These are phyloP conservation scores for Eimeria acervulina DNA, from an alignment of 169 alveolate genomes.

Conservation along the genomic window DNA sequence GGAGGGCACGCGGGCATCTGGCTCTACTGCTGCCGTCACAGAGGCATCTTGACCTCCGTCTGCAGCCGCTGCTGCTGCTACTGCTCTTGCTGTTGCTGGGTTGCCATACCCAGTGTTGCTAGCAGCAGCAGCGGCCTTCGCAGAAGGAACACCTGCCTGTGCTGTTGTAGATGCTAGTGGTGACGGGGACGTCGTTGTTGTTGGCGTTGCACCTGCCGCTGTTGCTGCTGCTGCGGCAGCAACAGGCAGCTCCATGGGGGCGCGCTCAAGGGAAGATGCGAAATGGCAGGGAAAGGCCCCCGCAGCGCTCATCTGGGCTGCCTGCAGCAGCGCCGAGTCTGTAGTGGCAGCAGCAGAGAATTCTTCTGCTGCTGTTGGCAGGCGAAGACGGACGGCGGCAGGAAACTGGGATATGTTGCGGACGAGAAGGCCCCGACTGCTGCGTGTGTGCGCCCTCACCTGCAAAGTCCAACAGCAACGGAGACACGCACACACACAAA, in stretches of 20 bases:
- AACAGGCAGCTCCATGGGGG: background rate
- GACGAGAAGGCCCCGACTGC: constrained; percentile 62
- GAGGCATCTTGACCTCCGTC: background rate
- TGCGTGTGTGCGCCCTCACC: constrained; percentile 69
- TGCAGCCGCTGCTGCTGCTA: constrained; percentile 4
- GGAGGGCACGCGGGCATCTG: background rate
- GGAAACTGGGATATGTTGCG: background rate
- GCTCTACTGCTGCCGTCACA: background rate
- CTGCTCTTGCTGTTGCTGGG: constrained; percentile 6
- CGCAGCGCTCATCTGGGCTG: background rate
- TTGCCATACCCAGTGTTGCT: too few species aligned
- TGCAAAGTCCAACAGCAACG: background rate
- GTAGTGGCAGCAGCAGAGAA: background rate
- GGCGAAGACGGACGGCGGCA: constrained; percentile 39
- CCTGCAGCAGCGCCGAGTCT: background rate
- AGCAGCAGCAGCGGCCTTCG: background rate
- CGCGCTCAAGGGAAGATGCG: constrained; percentile 22
- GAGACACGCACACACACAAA: background rate
- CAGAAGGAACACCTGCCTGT: background rate
- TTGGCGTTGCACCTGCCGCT: background rate
- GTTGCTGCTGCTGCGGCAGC: background rate
- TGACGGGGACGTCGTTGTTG: background rate
- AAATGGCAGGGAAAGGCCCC: constrained; percentile 54
- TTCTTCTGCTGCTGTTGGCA: background rate
- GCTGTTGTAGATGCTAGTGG: background rate